A percentile compares a stretch with the other conserved stretches of the same genome.
Evolutionary conservation across 345 rosid species (phyloP).

Genomic region (Acer saccharum): DNA sequence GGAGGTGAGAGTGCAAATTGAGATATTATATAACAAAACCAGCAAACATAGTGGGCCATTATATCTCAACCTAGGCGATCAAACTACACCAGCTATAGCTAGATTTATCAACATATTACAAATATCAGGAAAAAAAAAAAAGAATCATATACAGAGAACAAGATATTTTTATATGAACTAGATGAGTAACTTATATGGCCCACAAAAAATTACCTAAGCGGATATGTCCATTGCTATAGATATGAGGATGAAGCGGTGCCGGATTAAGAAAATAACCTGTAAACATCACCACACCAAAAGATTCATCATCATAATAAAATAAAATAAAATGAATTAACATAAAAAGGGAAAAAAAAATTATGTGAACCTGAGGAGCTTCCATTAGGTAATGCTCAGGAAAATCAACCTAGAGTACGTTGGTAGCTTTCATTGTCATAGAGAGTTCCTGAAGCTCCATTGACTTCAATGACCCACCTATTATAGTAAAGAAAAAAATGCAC

Average conservation of each 20-base stretch:
- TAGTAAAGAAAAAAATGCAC: neutral
- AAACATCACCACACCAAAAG: neutral
- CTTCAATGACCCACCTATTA: conserved; percentile 87
- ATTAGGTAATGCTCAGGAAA: conserved; percentile 98
- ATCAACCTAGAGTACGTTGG: conserved; percentile 98
- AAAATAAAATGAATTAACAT: neutral
- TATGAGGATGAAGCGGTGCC: conserved; percentile 93
- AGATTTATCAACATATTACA: neutral
- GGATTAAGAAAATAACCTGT: conserved; percentile 58
- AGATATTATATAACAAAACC: conserved; percentile 8
- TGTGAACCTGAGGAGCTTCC: conserved; percentile 94
- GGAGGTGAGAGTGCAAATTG: conserved; percentile 1
- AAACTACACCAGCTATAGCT: neutral
- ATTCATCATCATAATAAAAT: neutral
- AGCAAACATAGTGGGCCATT: conserved; percentile 13
- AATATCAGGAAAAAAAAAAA: neutral
- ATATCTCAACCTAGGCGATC: conserved; percentile 1
- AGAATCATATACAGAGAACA: neutral
- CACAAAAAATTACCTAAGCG: conserved; percentile 66
- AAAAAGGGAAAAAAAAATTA: no score
- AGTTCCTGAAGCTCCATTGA: conserved; percentile 86
- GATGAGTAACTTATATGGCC: neutral
- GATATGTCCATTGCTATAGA: conserved; percentile 97
- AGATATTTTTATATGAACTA: neutral
- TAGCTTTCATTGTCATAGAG: conserved; percentile 80